Percentiles rank a stretch among this genome's conserved stretches.
phyloP scores from a whole-genome alignment of 805 yeast species.

The Peterozyma xylosa region DNA sequence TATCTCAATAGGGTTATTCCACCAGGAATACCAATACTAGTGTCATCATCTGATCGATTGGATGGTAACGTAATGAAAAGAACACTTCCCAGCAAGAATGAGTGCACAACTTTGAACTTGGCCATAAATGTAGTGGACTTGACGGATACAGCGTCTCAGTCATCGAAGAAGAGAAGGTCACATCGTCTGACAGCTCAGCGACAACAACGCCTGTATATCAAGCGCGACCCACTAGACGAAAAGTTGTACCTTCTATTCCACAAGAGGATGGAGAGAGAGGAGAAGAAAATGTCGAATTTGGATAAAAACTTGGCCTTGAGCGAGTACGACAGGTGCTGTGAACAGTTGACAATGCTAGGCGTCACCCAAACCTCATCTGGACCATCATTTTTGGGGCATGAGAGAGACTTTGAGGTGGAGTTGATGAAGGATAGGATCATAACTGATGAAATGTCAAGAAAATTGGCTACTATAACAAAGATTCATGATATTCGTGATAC shows the following conservation, averaged over 20 bases:
- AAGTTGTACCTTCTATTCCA: slow-evolving; percentile 38
- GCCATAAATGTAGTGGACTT: neutral
- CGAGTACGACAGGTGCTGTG: slow-evolving; percentile 50
- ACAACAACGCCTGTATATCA: slow-evolving; percentile 1
- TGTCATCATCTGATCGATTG: too few relatives aligned
- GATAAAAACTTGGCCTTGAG: slow-evolving; percentile 45
- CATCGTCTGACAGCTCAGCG: neutral
- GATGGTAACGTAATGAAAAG: too few relatives aligned
- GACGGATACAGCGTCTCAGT: neutral
- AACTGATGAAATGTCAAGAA: slow-evolving; percentile 34
- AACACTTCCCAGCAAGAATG: too few relatives aligned
- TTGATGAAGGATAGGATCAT: slow-evolving; percentile 6
- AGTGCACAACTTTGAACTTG: neutral
- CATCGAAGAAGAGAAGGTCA: slow-evolving; percentile 3
- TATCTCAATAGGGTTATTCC: too few relatives aligned
- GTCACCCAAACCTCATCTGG: slow-evolving; percentile 4
- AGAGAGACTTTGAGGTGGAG: neutral
- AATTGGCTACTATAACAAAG: slow-evolving; percentile 38
- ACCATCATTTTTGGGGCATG: neutral
- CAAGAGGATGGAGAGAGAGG: slow-evolving; percentile 55
- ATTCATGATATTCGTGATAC: slow-evolving; percentile 39
- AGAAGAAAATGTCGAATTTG: slow-evolving; percentile 45
- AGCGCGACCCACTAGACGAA: slow-evolving; percentile 41
- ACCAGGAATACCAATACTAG: too few relatives aligned
- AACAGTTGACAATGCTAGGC: slow-evolving; percentile 31